Percentiles rank a stretch among this genome's conserved stretches.
Conservation (phyloP, 805 yeast genomes). For the Ogataea ganodermae region DNA sequence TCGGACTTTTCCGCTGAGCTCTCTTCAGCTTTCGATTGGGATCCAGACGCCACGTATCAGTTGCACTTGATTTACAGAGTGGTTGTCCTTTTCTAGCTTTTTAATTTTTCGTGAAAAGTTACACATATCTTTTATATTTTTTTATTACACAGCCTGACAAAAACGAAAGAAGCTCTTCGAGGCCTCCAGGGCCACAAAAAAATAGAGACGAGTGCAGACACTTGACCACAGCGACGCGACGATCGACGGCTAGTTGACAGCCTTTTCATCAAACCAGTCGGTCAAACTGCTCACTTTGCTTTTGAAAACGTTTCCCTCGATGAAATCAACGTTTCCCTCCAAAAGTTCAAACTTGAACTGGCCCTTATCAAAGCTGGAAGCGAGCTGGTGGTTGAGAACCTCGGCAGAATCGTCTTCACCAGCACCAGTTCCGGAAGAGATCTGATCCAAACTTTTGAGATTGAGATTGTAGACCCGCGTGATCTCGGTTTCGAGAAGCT, state of each 20-base stretch:
- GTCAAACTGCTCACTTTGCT: conserved; percentile 59
- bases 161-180: background rate
- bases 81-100: conserved; percentile 2
- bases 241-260: conserved; percentile 47
- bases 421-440: conserved; percentile 41
- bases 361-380: conserved; percentile 44
- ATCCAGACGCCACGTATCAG: no score
- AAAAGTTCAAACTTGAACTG: conserved; percentile 64
- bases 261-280: conserved; percentile 77
- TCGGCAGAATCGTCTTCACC: conserved; percentile 22
- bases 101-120: no score
- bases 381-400: conserved; percentile 37
- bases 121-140: background rate
- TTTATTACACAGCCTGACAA: conserved; percentile 4
- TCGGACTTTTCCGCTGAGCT: background rate
- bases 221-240: no score
- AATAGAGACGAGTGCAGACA: no score
- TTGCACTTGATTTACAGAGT: no score
- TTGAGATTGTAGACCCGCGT: conserved; percentile 52
- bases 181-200: conserved; percentile 3
- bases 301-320: conserved; percentile 71
- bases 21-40: no score
- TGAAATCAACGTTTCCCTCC: conserved; percentile 71
- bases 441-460: conserved; percentile 45
- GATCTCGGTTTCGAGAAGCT: conserved; percentile 64